These are phyloP conservation scores for Suillus tomentosus DNA, from an alignment of 768 basidiomycete species.

Conservation along the genomic window DNA sequence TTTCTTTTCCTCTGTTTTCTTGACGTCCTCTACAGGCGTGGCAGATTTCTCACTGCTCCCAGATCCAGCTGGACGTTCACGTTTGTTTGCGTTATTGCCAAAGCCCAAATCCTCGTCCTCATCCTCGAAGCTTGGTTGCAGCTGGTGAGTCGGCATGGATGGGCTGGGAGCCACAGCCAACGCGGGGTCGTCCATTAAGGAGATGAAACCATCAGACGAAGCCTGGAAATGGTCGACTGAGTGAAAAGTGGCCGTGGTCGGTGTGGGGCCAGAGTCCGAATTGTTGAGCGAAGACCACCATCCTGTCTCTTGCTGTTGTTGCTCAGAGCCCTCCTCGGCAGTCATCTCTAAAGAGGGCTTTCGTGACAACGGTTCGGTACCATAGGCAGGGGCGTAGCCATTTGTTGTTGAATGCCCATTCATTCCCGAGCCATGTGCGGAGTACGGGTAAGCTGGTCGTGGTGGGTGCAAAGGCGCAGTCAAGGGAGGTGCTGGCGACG, in stretches of 20 bases:
- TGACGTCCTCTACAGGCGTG: slow-evolving; percentile 21
- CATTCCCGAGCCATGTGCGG: slow-evolving; percentile 31
- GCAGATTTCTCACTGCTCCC: slow-evolving; percentile 26
- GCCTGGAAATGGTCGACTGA: slow-evolving; percentile 47
- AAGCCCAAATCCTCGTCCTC: slow-evolving; percentile 93
- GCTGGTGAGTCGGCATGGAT: slow-evolving; percentile 16
- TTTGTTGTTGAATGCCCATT: slow-evolving; percentile 34
- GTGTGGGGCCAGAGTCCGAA: slow-evolving; percentile 51
- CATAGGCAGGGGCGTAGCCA: slow-evolving; percentile 39
- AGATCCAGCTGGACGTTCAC: slow-evolving; percentile 32
- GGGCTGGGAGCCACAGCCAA: slow-evolving; percentile 41
- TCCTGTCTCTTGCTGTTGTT: slow-evolving; percentile 40
- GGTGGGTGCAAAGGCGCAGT: slow-evolving; percentile 53
- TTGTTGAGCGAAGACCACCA: slow-evolving; percentile 67
- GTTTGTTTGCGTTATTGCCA: slow-evolving; percentile 64
- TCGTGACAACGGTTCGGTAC: slow-evolving; percentile 31
- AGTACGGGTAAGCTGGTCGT: slow-evolving; percentile 27
- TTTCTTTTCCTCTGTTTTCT: slow-evolving; percentile 30
- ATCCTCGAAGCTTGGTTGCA: slow-evolving; percentile 35
- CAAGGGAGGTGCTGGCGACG: slow-evolving; percentile 54
- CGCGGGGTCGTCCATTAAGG: slow-evolving; percentile 71
- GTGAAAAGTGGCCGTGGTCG: slow-evolving; percentile 69
- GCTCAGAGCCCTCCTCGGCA: slow-evolving; percentile 31
- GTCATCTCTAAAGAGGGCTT: slow-evolving; percentile 35
- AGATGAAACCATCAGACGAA: slow-evolving; percentile 68